Evolutionary conservation across 352 stramenopile genomes (phyloP), one percentile per base, ranked within the genome.

Genomic region (Phytophthora gonapodyides): DNA sequence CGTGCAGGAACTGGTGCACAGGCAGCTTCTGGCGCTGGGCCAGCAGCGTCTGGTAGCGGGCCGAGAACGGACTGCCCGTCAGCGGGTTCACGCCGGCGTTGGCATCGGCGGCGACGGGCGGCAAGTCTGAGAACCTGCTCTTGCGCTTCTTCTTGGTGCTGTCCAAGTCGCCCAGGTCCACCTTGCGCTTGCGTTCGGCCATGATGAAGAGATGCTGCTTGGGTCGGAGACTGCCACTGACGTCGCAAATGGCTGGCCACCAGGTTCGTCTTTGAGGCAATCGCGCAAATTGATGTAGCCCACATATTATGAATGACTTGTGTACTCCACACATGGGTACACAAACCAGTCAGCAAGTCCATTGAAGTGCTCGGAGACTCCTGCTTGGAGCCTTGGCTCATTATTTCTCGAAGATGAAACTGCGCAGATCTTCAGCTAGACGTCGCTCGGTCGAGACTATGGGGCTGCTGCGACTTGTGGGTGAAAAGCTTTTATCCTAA

Each of bases 1-100:
- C 89, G 47, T 98, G 79, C 50, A 98, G 75, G 72, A 99, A 99
- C 19, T 89, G 78, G 79, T 96, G 99, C 34, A 99, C 97, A 0
- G 98, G 98, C 41, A 99, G 86, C 68, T 98, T 97, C 67, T 99
- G 98, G 31, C 98, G 82, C 27, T 88, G 83, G 46, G 86, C 85
- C 45, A 98, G 75, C 56, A 99, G 88, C 48, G 93, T 84, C 43
- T 92, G 78, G 72, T 99, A 99, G 17, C 85, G 84, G 4, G 78
- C 54, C 8, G 91, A 97, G 78, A 97, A 99, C 3, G 85, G 69
- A 16, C 56, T 44, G 19, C 81, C 80, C 5, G 93, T 99, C 59
- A 98, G 89, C 9, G 96, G 94, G 75, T 99, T 99, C n/a, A 87
- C 40, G 37, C 41, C 46, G 16, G 15, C 24, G 43, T 37, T 15